Percentiles rank a stretch among this genome's conserved stretches.
These are phyloP conservation scores for Ophidiomyces ophidiicola DNA, from an alignment of 2,329 filamentous ascomycete genomes.

Conservation along the genomic window DNA sequence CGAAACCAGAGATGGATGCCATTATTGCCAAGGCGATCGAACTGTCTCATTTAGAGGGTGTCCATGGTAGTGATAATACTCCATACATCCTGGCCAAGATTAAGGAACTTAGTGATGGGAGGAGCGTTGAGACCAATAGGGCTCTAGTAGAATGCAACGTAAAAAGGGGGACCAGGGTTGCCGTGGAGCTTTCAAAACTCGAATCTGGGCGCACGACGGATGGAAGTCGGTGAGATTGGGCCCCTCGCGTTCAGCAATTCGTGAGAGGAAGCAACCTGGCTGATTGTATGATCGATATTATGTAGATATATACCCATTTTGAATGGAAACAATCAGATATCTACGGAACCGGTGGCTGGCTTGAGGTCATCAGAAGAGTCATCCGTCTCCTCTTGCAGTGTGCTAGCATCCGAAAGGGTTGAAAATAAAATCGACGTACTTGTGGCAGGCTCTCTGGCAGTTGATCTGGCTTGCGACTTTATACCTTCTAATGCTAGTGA, in stretches of 20 bases:
- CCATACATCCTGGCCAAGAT: slow-evolving; percentile 72
- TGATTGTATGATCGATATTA: slow-evolving; percentile 25
- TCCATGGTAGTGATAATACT: slow-evolving; percentile 65
- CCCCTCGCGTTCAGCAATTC: slow-evolving; percentile 14
- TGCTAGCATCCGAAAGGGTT: background rate
- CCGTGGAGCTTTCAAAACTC: slow-evolving; percentile 48
- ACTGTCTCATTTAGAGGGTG: slow-evolving; percentile 53
- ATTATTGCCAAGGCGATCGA: slow-evolving; percentile 56
- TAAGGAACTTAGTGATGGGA: slow-evolving; percentile 60
- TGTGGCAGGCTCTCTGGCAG: slow-evolving; percentile 78
- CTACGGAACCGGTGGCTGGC: slow-evolving; percentile 17
- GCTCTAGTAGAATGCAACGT: slow-evolving; percentile 58
- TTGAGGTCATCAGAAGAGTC: slow-evolving; percentile 16
- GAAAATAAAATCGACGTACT: slow-evolving; percentile 54
- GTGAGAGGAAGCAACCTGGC: slow-evolving; percentile 18
- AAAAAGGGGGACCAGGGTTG: slow-evolving; percentile 50
- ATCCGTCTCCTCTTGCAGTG: slow-evolving; percentile 4
- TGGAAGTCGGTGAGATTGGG: slow-evolving; percentile 29
- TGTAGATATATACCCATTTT: slow-evolving; percentile 13
- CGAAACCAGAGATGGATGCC: slow-evolving; percentile 55
- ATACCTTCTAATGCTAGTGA: slow-evolving; percentile 33
- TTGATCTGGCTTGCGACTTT: slow-evolving; percentile 80
- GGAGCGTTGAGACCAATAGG: slow-evolving; percentile 62
- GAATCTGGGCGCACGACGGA: slow-evolving; percentile 28
- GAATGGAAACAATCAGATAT: slow-evolving; percentile 18